Percentiles rank a stretch among this genome's conserved stretches.
phyloP scores from a whole-genome alignment of 768 basidiomycete genomes.

The Suillus subluteus region DNA sequence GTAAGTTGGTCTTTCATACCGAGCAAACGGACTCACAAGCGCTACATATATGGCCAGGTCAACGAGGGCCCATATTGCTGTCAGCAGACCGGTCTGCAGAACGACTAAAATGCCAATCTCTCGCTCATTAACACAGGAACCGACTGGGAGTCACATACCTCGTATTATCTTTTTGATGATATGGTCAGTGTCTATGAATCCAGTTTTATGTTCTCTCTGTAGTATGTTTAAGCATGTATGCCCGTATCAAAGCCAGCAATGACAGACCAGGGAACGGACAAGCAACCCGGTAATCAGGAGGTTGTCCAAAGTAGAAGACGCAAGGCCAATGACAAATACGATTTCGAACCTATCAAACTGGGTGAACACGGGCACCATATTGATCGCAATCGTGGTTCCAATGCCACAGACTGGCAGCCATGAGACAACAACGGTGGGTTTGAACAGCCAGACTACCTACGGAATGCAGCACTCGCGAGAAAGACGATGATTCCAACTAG shows the following conservation, averaged over 20 bases:
- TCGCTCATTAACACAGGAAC: conserved; percentile 1
- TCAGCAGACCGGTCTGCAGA: conserved; percentile 43
- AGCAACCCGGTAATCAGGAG: conserved; percentile 48
- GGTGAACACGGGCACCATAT: conserved; percentile 29
- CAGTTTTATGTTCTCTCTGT: conserved; percentile 41
- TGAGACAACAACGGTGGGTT: conserved; percentile 11
- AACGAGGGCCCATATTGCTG: conserved; percentile 39
- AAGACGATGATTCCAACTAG: conserved; percentile 17
- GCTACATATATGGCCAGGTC: conserved; percentile 35
- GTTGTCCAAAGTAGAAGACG: conserved; percentile 48
- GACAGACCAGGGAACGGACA: conserved; percentile 45
- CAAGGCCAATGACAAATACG: conserved; percentile 46
- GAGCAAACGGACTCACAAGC: conserved; percentile 15
- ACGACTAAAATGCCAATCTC: conserved; percentile 34
- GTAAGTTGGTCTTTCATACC: conserved; percentile 11
- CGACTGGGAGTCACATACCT: conserved; percentile 18
- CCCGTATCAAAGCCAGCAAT: neutral
- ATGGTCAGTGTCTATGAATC: conserved; percentile 41
- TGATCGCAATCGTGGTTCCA: conserved; percentile 34
- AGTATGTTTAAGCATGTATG: conserved; percentile 1
- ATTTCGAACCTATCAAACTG: conserved; percentile 35
- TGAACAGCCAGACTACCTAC: conserved; percentile 15
- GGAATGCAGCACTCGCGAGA: conserved; percentile 23
- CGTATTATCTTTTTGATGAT: conserved; percentile 41
- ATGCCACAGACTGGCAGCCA: conserved; percentile 30